These are phyloP conservation scores for Alternaria sp. DNA, from an alignment of 2,329 filamentous ascomycete species.

Conservation along the genomic window DNA sequence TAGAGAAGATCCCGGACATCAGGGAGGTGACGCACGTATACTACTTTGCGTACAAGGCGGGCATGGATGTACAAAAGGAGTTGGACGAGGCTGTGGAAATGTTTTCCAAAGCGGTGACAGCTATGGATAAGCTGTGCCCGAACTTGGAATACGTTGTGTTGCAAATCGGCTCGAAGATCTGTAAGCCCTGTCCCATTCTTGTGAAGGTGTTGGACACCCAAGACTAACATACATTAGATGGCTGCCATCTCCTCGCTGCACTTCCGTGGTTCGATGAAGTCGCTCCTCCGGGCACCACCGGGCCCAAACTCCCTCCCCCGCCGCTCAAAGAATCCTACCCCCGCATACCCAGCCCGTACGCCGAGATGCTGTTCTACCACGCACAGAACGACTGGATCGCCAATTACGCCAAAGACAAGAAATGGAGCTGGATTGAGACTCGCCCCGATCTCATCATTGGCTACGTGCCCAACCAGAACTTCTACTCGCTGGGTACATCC, in stretches of 20 bases:
- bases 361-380: constrained; percentile 51
- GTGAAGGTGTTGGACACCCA: neutral
- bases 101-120: constrained; percentile 49
- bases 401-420: constrained; percentile 42
- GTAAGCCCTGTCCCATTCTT: constrained; percentile 15
- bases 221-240: constrained; percentile 32
- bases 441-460: constrained; percentile 52
- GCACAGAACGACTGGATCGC: constrained; percentile 49
- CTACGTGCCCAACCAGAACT: constrained; percentile 51
- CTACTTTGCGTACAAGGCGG: constrained; percentile 54
- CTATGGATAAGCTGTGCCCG: constrained; percentile 29
- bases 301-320: constrained; percentile 5
- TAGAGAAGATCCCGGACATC: constrained; percentile 43
- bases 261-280: constrained; percentile 12
- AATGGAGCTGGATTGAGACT: constrained; percentile 51
- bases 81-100: constrained; percentile 50
- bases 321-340: constrained; percentile 14
- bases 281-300: constrained; percentile 6
- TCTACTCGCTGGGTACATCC: constrained; percentile 45
- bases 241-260: constrained; percentile 51
- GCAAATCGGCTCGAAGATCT: constrained; percentile 47
- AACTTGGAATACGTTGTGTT: constrained; percentile 36
- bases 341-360: constrained; percentile 34
- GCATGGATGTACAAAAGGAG: constrained; percentile 48
- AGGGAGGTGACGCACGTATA: constrained; percentile 53